phyloP scores from a whole-genome alignment of 768 basidiomycete species.

The Boletus rubroflammeus region DNA sequence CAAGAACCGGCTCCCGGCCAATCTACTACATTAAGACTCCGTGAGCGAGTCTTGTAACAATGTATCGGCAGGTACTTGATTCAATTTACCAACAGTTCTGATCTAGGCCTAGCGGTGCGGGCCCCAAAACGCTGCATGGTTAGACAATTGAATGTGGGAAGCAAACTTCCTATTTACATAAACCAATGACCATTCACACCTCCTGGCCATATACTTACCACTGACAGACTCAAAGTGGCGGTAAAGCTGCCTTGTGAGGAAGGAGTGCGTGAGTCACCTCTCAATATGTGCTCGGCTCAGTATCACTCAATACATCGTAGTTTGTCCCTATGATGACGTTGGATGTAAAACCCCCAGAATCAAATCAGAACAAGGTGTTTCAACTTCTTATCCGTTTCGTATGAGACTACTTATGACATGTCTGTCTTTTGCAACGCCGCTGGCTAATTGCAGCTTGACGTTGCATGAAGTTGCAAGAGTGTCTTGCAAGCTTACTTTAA shows the following conservation, averaged over 20 bases:
- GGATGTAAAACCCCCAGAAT: not conserved
- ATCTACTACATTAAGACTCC: not conserved
- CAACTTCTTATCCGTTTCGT: not conserved
- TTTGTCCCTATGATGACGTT: not conserved
- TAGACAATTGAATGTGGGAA: not conserved
- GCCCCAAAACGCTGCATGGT: not conserved
- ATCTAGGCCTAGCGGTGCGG: not conserved
- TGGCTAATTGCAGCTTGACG: conserved; percentile 5
- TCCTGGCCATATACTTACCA: too few species aligned
- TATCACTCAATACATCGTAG: not conserved
- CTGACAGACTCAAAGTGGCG: too few species aligned
- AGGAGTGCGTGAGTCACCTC: not conserved
- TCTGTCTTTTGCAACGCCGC: conserved; percentile 4
- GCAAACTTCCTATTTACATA: not conserved
- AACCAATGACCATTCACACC: not conserved
- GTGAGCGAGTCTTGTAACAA: not conserved
- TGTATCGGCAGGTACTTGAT: not conserved
- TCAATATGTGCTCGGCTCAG: not conserved
- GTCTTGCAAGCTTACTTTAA: conserved; percentile 1
- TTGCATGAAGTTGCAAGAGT: conserved; percentile 5
- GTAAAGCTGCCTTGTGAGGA: not conserved
- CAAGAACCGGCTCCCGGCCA: not conserved
- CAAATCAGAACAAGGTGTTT: conserved; percentile 2
- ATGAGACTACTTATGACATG: not conserved
- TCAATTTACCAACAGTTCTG: not conserved